Base-by-base conservation (phyloP, 768 basidiomycete species). In the Mycena chlorophos region DNA sequence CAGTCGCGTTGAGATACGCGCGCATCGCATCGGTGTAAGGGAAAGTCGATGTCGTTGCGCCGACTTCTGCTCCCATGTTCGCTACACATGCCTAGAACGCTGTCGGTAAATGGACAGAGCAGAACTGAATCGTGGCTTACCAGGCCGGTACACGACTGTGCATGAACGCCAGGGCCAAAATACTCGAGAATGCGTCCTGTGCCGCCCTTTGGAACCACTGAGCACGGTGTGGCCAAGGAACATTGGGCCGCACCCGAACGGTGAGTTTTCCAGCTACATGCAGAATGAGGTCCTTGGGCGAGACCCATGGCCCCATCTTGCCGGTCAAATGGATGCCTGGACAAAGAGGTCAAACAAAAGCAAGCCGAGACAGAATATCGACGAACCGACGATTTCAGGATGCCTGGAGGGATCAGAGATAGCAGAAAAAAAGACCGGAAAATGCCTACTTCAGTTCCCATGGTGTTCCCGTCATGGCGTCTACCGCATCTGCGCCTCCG, bases 21-120 rank as follows among this genome's bases (percentile, higher is more conserved):
- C 85, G 81, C 96, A 98, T 98, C 65, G 85, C 84, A 17, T 82
- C 72, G 16, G 93, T 94, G 73, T 98, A 99, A 4, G 96, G 95
- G 81, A 99, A 99, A 5, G 90, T 93, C 1, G 95, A 96, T 0
- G 97, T 98, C 1, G 97, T 99, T n/a, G 97, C 97, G 34, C 97
- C 97, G n/a, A 98, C 95, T 77, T 99, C 97, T 13, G 97, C 97
- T 49, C 97, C 97, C 97, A 98, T 99, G 72, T 99, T 98, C 40
- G 92, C 89, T 52, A 99, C 89, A 2, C 51, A 97, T 75, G 52
- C 91, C 90, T 89, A 48, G 31, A 17, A 8, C 17, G 10, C 10
- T 8, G 17, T 34, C 10, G 17, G 17, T 8, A 34, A 8, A 34
- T 17, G 10, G 31, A 34, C 31, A 8, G 31, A 8, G 31, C 31